A percentile compares a stretch with the other conserved stretches of the same genome.
Conservation (phyloP, 306 rosid species). For the Purshia tridentata region DNA sequence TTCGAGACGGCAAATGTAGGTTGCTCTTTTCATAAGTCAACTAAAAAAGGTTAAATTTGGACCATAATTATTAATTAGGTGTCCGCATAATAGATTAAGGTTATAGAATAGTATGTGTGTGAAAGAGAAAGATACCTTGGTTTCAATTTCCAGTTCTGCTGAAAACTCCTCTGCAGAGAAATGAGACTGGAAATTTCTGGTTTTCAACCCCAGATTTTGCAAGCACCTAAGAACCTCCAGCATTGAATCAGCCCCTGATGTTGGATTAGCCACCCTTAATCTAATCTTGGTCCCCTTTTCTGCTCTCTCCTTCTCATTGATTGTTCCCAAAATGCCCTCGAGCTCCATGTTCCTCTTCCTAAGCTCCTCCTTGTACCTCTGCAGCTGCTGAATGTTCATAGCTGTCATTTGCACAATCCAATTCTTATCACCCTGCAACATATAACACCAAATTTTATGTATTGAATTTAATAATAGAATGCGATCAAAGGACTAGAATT, state of each 20-base stretch:
- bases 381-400: slow-evolving; percentile 43
- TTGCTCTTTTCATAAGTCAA: too few species aligned
- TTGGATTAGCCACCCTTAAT: slow-evolving; percentile 39
- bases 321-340: slow-evolving; percentile 23
- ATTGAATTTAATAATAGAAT: not conserved
- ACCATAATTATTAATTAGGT: too few species aligned
- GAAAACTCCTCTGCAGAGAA: slow-evolving; percentile 44
- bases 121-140: slow-evolving; percentile 23
- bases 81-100: too few species aligned
- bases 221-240: slow-evolving; percentile 50
- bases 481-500: too few species aligned
- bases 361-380: slow-evolving; percentile 41
- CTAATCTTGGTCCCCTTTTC: slow-evolving; percentile 17
- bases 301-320: not conserved
- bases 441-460: not conserved
- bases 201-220: slow-evolving; percentile 40
- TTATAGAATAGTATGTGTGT: not conserved
- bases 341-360: slow-evolving; percentile 36
- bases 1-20: too few species aligned
- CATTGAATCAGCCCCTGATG: slow-evolving; percentile 54
- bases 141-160: slow-evolving; percentile 39
- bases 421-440: slow-evolving; percentile 60
- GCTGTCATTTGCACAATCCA: slow-evolving; percentile 54
- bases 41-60: too few species aligned
- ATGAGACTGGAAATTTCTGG: slow-evolving; percentile 42